phyloP scores from a whole-genome alignment of 2,329 filamentous ascomycete genomes.

The Xylariaceae sp. region DNA sequence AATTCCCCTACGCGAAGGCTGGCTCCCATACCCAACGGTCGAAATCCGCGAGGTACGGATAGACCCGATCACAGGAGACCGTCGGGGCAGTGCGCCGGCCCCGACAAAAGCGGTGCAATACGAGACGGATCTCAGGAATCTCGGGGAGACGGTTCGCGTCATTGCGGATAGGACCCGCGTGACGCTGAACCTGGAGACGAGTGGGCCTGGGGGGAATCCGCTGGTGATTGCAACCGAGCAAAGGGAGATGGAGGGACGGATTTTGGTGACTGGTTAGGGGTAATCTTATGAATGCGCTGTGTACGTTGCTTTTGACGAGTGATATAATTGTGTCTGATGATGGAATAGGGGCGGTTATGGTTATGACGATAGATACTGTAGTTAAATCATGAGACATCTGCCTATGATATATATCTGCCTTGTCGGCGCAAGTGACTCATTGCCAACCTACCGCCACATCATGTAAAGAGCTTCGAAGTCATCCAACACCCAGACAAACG shows the following conservation, averaged over 20 bases:
- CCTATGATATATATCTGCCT: no score
- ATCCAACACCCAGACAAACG: no score
- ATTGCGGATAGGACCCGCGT: conserved; percentile 65
- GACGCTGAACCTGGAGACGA: conserved; percentile 66
- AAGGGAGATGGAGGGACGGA: conserved; percentile 21
- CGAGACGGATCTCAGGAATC: conserved; percentile 75
- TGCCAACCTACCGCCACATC: no score
- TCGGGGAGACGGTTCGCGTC: conserved; percentile 72
- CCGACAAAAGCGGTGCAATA: conserved; percentile 43
- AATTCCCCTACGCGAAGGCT: conserved; percentile 73
- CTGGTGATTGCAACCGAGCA: conserved; percentile 60
- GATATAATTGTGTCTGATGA: background rate
- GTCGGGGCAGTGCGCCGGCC: conserved; percentile 12
- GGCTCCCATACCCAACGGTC: conserved; percentile 69
- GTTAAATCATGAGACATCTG: no score
- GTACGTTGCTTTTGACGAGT: background rate
- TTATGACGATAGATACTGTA: no score
- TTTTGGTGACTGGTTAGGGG: conserved; percentile 19
- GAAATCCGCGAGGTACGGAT: conserved; percentile 64
- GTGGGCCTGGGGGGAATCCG: conserved; percentile 59
- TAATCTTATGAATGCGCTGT: background rate
- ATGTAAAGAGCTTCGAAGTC: no score
- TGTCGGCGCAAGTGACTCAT: no score
- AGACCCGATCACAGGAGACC: conserved; percentile 6
- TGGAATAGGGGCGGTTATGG: background rate